Evolutionary conservation across 164 flowering plant genomes (phyloP), one percentile per base, ranked within the genome.

Genomic region (Cinnamomum micranthum): DNA sequence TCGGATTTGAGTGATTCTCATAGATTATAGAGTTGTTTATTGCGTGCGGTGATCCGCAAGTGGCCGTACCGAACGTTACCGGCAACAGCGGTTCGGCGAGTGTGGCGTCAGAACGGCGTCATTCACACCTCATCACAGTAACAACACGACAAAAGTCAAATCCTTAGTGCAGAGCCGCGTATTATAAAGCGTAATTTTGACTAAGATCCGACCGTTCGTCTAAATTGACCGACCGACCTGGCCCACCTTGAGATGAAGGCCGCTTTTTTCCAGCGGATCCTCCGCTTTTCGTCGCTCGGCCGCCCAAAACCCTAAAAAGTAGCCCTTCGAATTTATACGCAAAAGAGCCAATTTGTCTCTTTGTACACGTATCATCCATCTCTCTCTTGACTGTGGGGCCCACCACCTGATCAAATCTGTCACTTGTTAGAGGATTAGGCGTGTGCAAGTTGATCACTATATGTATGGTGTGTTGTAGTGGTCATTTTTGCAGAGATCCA

Each of bases 21-120:
- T 0, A 0, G 0, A 31, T 5, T 0, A n/a, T 0, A 31, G 0
- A 31, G 35, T 31, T 31, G 6, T 31, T 31, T 31, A 4, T 0
- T 31, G 35, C 6, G 4, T 4, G 35, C 0, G 6, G 35, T 0
- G 35, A 31, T 31, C 6, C 35, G 35, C 33, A 31, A 3, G 33
- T 31, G 33, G 4, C 4, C 6, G 6, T 31, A 0, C 0, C 35
- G 6, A 4, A 6, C 6, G 35, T 31, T 31, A 31, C 35, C 35
- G 35, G 35, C 4, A 31, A 31, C 35, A 31, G 35, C 35, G 35
- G 33, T 31, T 31, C 0, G 6, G 33, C 6, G 5, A 5, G 33
- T 4, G 33, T 31, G 0, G 5, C 4, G 35, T 31, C 35, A 31
- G 35, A 0, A 31, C 35, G 35, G 35, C 35, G 35, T 31, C 35